Conservation (phyloP, 495 filamentous ascomycete genomes). For the Neurospora cerealis region DNA sequence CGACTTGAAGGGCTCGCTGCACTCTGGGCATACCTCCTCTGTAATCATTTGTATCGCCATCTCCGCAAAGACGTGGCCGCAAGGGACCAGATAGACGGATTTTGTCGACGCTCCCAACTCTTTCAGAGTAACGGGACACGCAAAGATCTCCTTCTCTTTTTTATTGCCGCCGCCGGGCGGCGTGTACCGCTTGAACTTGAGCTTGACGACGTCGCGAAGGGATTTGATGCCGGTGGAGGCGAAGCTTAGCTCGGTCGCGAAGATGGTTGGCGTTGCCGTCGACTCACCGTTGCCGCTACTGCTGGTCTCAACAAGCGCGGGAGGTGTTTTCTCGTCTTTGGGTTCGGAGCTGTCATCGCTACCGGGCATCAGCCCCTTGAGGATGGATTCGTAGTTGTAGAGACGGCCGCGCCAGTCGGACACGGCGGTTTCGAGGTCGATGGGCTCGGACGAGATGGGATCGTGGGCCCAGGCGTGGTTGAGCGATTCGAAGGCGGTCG, state of each 20-base stretch:
- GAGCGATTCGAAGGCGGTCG: conserved; percentile 70
- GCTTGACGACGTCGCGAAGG: conserved; percentile 78
- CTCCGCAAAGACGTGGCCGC: conserved; percentile 89
- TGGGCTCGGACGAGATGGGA: conserved; percentile 67
- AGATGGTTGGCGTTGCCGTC: conserved; percentile 16
- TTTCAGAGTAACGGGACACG: conserved; percentile 84
- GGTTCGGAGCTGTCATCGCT: conserved; percentile 23
- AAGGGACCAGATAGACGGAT: conserved; percentile 85
- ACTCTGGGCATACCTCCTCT: conserved; percentile 45
- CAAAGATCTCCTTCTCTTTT: conserved; percentile 46
- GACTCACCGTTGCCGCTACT: conserved; percentile 15
- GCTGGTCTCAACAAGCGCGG: too few relatives aligned
- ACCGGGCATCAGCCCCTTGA: conserved; percentile 64
- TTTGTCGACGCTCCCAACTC: conserved; percentile 69
- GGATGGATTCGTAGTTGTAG: conserved; percentile 89
- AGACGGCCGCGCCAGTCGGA: conserved; percentile 78
- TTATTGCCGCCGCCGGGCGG: conserved; percentile 12
- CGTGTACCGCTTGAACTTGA: conserved; percentile 58
- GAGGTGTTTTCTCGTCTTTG: background rate
- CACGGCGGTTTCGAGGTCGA: conserved; percentile 62
- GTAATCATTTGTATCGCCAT: conserved; percentile 68
- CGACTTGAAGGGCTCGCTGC: conserved; percentile 59
- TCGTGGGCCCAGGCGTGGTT: conserved; percentile 79
- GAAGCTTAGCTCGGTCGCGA: conserved; percentile 56
- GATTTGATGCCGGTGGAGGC: conserved; percentile 61